Percentiles rank a stretch among this genome's conserved stretches.
phyloP scores from a whole-genome alignment of 2,329 filamentous ascomycete genomes.

The Xylariales sp. region DNA sequence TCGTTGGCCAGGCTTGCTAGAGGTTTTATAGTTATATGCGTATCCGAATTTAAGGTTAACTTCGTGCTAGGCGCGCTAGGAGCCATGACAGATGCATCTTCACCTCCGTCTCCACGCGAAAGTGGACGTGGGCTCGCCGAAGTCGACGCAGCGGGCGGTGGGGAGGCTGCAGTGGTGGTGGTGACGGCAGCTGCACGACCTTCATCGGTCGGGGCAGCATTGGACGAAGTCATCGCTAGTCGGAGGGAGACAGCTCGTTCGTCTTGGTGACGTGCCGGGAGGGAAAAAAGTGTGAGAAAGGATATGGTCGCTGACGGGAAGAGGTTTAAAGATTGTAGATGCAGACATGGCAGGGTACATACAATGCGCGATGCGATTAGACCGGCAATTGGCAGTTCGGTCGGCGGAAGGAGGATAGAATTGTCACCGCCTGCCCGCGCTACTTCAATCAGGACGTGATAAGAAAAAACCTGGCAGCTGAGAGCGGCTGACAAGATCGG shows the following conservation, averaged over 20 bases:
- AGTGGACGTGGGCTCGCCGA: constrained; percentile 26
- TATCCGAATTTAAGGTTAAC: constrained; percentile 35
- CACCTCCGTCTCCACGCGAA: constrained; percentile 8
- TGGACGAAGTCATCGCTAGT: constrained; percentile 72
- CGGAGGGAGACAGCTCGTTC: constrained; percentile 65
- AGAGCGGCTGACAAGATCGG: constrained; percentile 18
- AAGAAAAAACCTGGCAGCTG: constrained; percentile 37
- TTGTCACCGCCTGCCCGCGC: constrained; percentile 43
- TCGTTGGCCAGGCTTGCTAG: constrained; percentile 8
- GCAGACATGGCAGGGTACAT: constrained; percentile 37
- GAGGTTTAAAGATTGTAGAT: constrained; percentile 32
- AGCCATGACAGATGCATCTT: constrained; percentile 24
- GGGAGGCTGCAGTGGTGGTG: constrained; percentile 27
- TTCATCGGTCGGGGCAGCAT: constrained; percentile 54
- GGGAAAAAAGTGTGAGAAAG: constrained; percentile 16
- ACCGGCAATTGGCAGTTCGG: constrained; percentile 40
- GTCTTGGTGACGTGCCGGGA: constrained; percentile 53
- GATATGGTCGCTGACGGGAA: constrained; percentile 26
- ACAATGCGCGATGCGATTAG: constrained; percentile 40
- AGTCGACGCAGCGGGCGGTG: constrained; percentile 27
- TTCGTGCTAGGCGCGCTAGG: constrained; percentile 23
- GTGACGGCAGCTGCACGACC: constrained; percentile 30
- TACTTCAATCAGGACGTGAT: constrained; percentile 29
- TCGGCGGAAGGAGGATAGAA: constrained; percentile 42
- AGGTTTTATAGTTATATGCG: constrained; percentile 34